These are phyloP conservation scores for Metschnikowia santaceciliae DNA, from an alignment of 805 yeast genomes.

Conservation along the genomic window DNA sequence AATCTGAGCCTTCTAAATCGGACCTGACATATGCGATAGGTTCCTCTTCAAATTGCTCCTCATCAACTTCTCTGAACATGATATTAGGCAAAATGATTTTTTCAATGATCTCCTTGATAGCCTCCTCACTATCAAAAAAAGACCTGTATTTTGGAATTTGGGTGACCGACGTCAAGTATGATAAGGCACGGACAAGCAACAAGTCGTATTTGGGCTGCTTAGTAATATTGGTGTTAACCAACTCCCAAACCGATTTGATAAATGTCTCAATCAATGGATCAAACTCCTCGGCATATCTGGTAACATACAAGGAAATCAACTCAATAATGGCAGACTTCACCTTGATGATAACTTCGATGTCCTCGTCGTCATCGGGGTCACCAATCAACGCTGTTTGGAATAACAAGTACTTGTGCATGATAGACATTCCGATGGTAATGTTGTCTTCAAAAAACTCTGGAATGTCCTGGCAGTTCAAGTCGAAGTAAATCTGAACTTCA, in stretches of 20 bases:
- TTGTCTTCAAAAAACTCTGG: slow-evolving; percentile 98
- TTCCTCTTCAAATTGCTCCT: slow-evolving; percentile 93
- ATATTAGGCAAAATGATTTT: slow-evolving; percentile 87
- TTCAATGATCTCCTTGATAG: slow-evolving; percentile 70
- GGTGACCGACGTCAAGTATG: slow-evolving; percentile 78
- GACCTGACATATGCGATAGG: slow-evolving; percentile 90
- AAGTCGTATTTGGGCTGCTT: slow-evolving; percentile 77
- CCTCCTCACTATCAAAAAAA: slow-evolving; percentile 46
- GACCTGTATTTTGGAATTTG: slow-evolving; percentile 62
- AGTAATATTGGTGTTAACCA: slow-evolving; percentile 57
- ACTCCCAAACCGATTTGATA: slow-evolving; percentile 77
- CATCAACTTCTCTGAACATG: slow-evolving; percentile 79
- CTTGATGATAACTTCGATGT: slow-evolving; percentile 63
- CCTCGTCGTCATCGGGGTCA: slow-evolving; percentile 55
- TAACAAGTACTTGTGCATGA: slow-evolving; percentile 75
- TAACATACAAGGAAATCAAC: slow-evolving; percentile 76
- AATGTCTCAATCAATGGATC: slow-evolving; percentile 72
- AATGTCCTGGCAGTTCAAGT: slow-evolving; percentile 94
- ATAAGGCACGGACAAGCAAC: slow-evolving; percentile 73
- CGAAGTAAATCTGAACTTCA: slow-evolving; percentile 79
- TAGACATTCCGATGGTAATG: slow-evolving; percentile 67
- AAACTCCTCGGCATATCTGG: slow-evolving; percentile 89
- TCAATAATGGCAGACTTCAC: slow-evolving; percentile 83
- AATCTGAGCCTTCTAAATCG: slow-evolving; percentile 92
- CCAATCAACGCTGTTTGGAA: slow-evolving; percentile 54